Evolutionary conservation across 208 protist genomes (phyloP).

Genomic region (Trypanosoma avium): DNA sequence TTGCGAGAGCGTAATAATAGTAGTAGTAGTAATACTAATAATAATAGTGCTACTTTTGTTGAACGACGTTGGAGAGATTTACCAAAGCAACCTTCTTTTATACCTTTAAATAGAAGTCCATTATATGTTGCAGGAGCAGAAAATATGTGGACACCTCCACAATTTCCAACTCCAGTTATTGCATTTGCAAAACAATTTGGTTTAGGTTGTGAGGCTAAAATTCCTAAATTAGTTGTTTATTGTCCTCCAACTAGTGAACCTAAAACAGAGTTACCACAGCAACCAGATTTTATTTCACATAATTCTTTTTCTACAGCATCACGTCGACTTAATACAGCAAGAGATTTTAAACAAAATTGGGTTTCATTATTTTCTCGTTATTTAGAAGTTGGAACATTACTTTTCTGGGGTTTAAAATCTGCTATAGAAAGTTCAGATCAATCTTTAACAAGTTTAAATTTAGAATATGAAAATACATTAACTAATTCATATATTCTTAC

Average conservation of each 20-base stretch:
- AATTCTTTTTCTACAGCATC: not conserved
- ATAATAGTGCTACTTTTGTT: no score
- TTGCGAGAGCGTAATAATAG: no score
- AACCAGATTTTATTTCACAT: not conserved
- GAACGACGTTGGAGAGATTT: slow-evolving; percentile 45
- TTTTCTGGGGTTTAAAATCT: slow-evolving; percentile 14
- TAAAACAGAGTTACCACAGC: not conserved
- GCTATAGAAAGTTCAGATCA: not conserved
- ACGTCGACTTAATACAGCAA: slow-evolving; percentile 3
- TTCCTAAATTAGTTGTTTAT: slow-evolving; percentile 25
- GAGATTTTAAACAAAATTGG: slow-evolving; percentile 16
- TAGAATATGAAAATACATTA: not conserved
- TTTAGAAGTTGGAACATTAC: slow-evolving; percentile 13
- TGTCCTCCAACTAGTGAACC: not conserved
- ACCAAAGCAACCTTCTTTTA: slow-evolving; percentile 41
- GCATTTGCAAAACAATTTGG: slow-evolving; percentile 55
- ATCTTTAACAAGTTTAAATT: not conserved
- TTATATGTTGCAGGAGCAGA: slow-evolving; percentile 32
- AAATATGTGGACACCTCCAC: slow-evolving; percentile 28
- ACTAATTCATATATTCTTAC: slow-evolving; percentile 1
- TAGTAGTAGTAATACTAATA: no score
- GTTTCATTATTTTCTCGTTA: slow-evolving; percentile 23
- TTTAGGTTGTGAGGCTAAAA: slow-evolving; percentile 47
- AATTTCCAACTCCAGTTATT: slow-evolving; percentile 60
- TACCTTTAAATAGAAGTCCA: slow-evolving; percentile 53